Percentiles rank a stretch among this genome's conserved stretches.
phyloP scores from a whole-genome alignment of 139 green algal genomes.

The Eudorina sp. region DNA sequence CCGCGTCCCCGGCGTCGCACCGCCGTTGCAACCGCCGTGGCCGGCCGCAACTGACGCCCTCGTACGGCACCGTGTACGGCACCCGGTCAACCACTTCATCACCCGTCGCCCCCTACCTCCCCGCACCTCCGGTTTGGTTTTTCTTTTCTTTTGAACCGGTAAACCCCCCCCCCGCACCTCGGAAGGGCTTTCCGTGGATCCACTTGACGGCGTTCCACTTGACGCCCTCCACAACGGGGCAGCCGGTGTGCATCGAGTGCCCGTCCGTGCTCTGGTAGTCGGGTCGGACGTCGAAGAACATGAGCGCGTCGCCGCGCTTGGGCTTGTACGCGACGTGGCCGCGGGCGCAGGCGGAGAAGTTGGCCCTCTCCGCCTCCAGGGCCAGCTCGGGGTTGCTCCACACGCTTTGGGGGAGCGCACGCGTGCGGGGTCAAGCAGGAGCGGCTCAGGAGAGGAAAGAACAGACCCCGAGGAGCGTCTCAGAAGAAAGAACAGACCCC shows the following conservation, averaged over 20 bases:
- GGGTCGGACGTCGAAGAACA: conserved; percentile 66
- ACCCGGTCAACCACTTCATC: neutral
- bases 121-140: neutral
- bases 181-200: conserved; percentile 63
- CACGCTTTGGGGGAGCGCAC: conserved; percentile 14
- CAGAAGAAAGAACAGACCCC: too few relatives aligned
- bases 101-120: neutral
- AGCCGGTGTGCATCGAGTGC: conserved; percentile 68
- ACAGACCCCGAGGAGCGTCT: too few relatives aligned
- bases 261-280: conserved; percentile 34
- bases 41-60: too few relatives aligned
- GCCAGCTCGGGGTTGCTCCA: conserved; percentile 48
- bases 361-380: conserved; percentile 14
- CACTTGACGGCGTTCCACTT: conserved; percentile 84
- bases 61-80: neutral
- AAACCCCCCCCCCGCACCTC: conserved; percentile 42
- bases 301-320: conserved; percentile 71
- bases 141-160: neutral
- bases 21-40: too few relatives aligned
- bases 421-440: too few relatives aligned
- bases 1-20: too few relatives aligned
- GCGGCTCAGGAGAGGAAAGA: too few relatives aligned
- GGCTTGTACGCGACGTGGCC: conserved; percentile 74
- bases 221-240: conserved; percentile 77
- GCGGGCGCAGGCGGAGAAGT: conserved; percentile 71